Percentiles rank a stretch among this genome's conserved stretches.
phyloP scores from a whole-genome alignment of 192 early-diverging fungal genomes.

The Umbelopsis isabellina region DNA sequence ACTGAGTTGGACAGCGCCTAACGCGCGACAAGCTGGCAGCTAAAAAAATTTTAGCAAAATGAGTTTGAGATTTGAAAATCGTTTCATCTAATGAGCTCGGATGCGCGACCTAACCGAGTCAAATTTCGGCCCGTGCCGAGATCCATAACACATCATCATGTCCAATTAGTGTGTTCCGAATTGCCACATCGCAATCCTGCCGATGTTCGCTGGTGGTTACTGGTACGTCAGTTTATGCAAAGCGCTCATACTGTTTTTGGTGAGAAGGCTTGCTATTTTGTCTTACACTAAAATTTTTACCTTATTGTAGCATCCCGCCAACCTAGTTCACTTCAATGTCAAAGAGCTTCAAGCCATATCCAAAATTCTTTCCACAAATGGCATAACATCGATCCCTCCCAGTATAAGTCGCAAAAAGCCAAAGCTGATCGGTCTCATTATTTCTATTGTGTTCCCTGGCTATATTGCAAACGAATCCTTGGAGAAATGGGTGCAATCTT shows the following conservation, averaged over 20 bases:
- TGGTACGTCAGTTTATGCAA: neutral
- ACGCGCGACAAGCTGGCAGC: too few species aligned
- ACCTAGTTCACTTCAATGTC: neutral
- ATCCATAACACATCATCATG: slow-evolving; percentile 8
- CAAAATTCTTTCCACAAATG: neutral
- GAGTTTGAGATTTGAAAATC: neutral
- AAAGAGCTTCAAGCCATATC: slow-evolving; percentile 21
- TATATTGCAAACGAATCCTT: neutral
- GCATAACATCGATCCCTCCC: neutral
- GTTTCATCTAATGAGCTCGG: neutral
- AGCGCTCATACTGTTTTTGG: neutral
- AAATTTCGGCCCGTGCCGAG: slow-evolving; percentile 15
- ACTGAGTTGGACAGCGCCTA: too few species aligned
- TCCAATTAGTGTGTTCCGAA: neutral
- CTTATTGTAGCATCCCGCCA: slow-evolving; percentile 6
- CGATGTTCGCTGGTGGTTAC: slow-evolving; percentile 8
- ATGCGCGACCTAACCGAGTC: neutral
- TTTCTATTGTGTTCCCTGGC: neutral
- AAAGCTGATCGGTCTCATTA: neutral
- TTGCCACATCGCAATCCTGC: neutral
- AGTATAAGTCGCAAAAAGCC: slow-evolving; percentile 10
- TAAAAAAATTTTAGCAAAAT: too few species aligned
- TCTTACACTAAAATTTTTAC: neutral
- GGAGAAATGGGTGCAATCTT: neutral
- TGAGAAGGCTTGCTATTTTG: neutral